These are phyloP conservation scores for Suillus tomentosus DNA, from an alignment of 768 basidiomycete genomes.

Conservation along the genomic window DNA sequence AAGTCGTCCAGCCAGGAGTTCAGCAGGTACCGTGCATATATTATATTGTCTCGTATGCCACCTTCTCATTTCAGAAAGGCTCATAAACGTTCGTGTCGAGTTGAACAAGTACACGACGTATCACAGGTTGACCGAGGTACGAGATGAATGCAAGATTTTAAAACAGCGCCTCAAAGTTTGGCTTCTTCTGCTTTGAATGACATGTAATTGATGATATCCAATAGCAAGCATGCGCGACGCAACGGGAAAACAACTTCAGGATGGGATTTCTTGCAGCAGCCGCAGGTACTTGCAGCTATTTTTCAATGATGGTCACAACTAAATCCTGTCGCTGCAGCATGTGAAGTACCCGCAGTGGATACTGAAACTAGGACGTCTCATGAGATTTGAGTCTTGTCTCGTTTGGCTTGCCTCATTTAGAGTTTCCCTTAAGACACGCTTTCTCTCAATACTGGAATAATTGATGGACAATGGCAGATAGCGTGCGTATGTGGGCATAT, in stretches of 20 bases:
- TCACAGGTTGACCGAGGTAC: background rate
- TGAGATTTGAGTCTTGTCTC: background rate
- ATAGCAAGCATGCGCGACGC: background rate
- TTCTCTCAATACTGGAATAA: background rate
- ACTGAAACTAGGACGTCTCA: background rate
- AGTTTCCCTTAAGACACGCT: background rate
- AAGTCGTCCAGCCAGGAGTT: background rate
- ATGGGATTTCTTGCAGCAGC: background rate
- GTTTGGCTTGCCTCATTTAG: background rate
- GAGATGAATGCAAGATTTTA: background rate
- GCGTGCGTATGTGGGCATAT: background rate
- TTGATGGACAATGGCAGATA: background rate
- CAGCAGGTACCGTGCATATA: background rate
- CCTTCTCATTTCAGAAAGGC: background rate
- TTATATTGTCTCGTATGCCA: background rate
- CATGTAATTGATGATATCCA: background rate
- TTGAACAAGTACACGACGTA: background rate
- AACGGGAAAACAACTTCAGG: background rate
- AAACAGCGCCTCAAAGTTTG: background rate
- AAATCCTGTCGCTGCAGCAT: background rate
- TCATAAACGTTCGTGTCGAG: background rate
- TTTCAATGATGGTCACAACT: background rate
- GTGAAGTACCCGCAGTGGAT: background rate
- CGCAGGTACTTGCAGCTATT: background rate
- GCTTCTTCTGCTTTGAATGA: background rate